phyloP scores from a whole-genome alignment of 108 stramenopile genomes.

The Cylindrotheca closterium region DNA sequence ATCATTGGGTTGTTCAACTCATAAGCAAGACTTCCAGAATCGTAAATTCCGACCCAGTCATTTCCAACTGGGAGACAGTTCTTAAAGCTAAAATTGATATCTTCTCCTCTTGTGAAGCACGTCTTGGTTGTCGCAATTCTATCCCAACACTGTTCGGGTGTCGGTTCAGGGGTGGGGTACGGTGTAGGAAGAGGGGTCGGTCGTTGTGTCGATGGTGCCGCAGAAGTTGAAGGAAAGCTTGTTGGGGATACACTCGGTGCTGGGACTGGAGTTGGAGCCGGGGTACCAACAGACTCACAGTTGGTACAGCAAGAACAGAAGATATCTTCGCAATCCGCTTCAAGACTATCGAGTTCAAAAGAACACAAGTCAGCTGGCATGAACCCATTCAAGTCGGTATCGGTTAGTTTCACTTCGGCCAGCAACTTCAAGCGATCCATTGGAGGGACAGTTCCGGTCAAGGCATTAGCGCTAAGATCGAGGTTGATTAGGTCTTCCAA shows the following conservation, averaged over 20 bases:
- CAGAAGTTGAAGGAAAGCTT: background rate
- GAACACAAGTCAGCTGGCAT: conserved; percentile 13
- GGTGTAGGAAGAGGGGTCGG: background rate
- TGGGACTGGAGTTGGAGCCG: conserved; percentile 14
- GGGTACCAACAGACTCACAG: conserved; percentile 6
- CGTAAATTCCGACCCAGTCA: conserved; percentile 27
- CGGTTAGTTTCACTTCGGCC: background rate
- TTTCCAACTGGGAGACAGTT: conserved; percentile 17
- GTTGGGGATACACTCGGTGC: background rate
- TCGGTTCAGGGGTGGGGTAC: background rate
- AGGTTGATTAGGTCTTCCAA: background rate
- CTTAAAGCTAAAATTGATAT: conserved; percentile 18
- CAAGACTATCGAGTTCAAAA: background rate
- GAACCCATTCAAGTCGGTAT: conserved; percentile 5
- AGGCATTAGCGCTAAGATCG: background rate
- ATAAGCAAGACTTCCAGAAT: background rate
- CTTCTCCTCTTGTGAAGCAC: conserved; percentile 9
- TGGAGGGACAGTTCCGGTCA: background rate
- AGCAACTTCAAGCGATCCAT: background rate
- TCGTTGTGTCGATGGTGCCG: background rate
- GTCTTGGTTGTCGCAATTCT: background rate
- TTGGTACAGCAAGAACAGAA: conserved; percentile 19
- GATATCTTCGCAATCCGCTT: conserved; percentile 15
- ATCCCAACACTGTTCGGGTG: background rate
- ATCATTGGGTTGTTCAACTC: background rate